Percentiles rank a stretch among this genome's conserved stretches.
These are phyloP conservation scores for Thielaviopsis ethacetica DNA, from an alignment of 2,329 filamentous ascomycete species.

Conservation along the genomic window DNA sequence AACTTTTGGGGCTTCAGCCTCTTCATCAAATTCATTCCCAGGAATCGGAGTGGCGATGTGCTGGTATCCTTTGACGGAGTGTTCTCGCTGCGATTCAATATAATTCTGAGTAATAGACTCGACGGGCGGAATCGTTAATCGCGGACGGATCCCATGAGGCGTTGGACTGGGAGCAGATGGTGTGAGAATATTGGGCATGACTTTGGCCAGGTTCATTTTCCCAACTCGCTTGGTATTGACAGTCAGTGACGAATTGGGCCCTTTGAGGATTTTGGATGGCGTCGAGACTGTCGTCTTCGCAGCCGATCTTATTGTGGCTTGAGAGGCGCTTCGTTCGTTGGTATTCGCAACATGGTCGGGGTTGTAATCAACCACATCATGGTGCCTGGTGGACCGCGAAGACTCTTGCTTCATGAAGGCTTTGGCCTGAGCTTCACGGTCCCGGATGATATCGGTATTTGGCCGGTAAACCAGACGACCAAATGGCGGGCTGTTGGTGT, in stretches of 20 bases:
- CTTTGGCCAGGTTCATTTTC: neutral
- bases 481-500: conserved; percentile 32
- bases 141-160: conserved; percentile 3
- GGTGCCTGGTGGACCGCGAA: no score
- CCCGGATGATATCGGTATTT: neutral
- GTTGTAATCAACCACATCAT: no score
- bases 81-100: neutral
- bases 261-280: no score
- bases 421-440: neutral
- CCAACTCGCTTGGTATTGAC: neutral
- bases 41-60: neutral
- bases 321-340: no score
- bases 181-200: conserved; percentile 3
- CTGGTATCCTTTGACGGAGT: neutral
- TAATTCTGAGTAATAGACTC: conserved; percentile 11
- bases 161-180: conserved; percentile 10
- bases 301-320: neutral
- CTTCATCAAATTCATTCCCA: neutral
- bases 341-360: no score
- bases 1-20: neutral
- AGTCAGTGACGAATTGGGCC: no score
- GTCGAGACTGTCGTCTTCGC: neutral
- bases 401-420: neutral
- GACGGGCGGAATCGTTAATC: conserved; percentile 9
- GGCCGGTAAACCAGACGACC: conserved; percentile 28